Evolutionary conservation across 768 basidiomycete genomes (phyloP).

Genomic region (Agrocybe praecox): DNA sequence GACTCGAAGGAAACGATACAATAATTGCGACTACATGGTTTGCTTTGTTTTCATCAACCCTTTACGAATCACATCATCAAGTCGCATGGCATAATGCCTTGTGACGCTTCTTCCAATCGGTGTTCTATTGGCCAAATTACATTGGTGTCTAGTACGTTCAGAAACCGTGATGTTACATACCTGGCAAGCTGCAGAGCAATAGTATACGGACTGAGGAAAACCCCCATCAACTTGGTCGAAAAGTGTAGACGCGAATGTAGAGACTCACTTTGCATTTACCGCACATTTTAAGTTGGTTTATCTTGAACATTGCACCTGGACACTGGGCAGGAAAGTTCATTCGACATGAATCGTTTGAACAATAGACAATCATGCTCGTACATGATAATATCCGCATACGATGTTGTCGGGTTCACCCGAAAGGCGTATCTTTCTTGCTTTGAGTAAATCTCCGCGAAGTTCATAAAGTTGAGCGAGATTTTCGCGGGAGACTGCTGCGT

Average conservation of each 20-base stretch:
- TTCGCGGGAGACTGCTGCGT: conserved; percentile 38
- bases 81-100: conserved; percentile 9
- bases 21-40: too few relatives aligned
- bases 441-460: conserved; percentile 27
- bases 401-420: conserved; percentile 10
- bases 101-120: conserved; percentile 15
- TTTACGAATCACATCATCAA: background rate
- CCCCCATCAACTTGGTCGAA: too few relatives aligned
- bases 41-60: too few relatives aligned
- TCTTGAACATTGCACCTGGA: conserved; percentile 4
- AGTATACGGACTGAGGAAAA: conserved; percentile 6
- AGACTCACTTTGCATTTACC: conserved; percentile 10
- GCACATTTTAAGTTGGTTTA: conserved; percentile 8
- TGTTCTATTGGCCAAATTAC: too few relatives aligned
- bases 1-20: too few relatives aligned
- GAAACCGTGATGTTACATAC: conserved; percentile 4
- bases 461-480: conserved; percentile 39
- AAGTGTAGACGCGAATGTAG: background rate
- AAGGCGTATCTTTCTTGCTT: conserved; percentile 27
- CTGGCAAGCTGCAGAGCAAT: conserved; percentile 11
- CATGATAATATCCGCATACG: conserved; percentile 7
- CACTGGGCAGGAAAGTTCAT: background rate
- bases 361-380: background rate
- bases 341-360: background rate
- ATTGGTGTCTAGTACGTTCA: too few relatives aligned